phyloP scores from a whole-genome alignment of 306 rosid species.

The apple (Malus domestica) region DNA sequence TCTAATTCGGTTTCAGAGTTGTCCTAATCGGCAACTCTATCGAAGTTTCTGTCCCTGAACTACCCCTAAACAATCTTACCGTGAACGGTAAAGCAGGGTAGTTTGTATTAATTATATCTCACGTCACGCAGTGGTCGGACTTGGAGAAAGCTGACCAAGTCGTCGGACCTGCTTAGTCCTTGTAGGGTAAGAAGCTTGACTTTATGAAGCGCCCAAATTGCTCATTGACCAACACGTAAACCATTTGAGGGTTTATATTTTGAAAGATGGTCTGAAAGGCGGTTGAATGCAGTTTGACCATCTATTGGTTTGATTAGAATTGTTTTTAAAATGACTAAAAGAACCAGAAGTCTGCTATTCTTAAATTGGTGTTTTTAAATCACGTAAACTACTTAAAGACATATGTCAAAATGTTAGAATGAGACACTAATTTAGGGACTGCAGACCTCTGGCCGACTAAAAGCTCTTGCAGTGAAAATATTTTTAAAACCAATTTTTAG shows the following conservation, averaged over 20 bases:
- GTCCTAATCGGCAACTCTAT: too few relatives aligned
- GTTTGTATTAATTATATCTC: not conserved
- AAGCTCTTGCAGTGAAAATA: too few relatives aligned
- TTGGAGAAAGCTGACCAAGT: not conserved
- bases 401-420: too few relatives aligned
- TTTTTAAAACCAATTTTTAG: too few relatives aligned
- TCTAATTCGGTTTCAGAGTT: too few relatives aligned
- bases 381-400: too few relatives aligned
- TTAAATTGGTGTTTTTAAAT: too few relatives aligned
- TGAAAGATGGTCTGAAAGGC: not conserved
- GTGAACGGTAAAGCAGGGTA: not conserved
- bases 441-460: too few relatives aligned
- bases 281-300: not conserved
- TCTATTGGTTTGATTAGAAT: too few relatives aligned
- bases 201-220: not conserved
- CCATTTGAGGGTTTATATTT: not conserved
- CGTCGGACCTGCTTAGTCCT: not conserved
- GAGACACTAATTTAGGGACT: too few relatives aligned
- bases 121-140: too few relatives aligned
- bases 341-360: accelerated
- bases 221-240: not conserved
- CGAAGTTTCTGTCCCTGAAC: not conserved
- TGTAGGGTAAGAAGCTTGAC: not conserved
- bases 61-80: not conserved
- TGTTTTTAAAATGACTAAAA: too few relatives aligned